phyloP scores from a whole-genome alignment of 2,329 filamentous ascomycete genomes.

The Cladosporium austrohemisphaericum region DNA sequence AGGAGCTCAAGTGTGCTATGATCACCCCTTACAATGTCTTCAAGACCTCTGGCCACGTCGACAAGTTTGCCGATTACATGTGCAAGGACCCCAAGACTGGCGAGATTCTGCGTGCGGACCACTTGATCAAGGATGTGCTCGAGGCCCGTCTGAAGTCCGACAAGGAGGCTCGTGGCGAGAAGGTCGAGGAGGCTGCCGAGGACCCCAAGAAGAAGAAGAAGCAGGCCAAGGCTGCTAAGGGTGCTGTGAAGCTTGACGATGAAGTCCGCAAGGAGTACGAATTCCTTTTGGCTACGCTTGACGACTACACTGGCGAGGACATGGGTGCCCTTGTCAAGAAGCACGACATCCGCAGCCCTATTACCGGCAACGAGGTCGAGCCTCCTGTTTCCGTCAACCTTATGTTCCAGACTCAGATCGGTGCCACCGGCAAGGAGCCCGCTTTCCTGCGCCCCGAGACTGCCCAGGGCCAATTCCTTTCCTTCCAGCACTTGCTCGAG shows the following conservation, averaged over 20 bases:
- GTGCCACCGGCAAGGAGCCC: conserved; percentile 80
- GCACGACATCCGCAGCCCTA: conserved; percentile 85
- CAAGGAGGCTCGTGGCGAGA: conserved; percentile 85
- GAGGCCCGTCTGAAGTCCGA: conserved; percentile 83
- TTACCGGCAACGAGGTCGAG: conserved; percentile 69
- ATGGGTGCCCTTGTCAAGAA: conserved; percentile 86
- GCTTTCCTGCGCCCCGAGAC: conserved; percentile 92
- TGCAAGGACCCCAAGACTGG: conserved; percentile 86
- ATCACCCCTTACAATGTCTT: conserved; percentile 89
- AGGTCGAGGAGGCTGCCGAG: conserved; percentile 70
- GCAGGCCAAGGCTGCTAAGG: conserved; percentile 66
- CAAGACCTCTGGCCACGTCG: conserved; percentile 90
- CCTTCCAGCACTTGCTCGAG: conserved; percentile 92
- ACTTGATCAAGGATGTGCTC: conserved; percentile 91
- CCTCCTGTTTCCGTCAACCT: conserved; percentile 92
- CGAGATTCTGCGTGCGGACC: conserved; percentile 93
- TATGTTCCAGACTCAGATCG: conserved; percentile 97
- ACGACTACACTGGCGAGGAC: conserved; percentile 87
- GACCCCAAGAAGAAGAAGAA: conserved; percentile 82
- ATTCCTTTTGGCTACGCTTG: conserved; percentile 84
- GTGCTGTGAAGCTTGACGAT: conserved; percentile 75
- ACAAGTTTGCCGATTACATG: conserved; percentile 99
- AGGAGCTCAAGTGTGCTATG: conserved; percentile 91
- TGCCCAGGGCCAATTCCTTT: conserved; percentile 95
- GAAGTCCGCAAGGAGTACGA: conserved; percentile 84